phyloP scores from a whole-genome alignment of 2,329 filamentous ascomycete genomes.

The Colletotrichum sansevieriae region DNA sequence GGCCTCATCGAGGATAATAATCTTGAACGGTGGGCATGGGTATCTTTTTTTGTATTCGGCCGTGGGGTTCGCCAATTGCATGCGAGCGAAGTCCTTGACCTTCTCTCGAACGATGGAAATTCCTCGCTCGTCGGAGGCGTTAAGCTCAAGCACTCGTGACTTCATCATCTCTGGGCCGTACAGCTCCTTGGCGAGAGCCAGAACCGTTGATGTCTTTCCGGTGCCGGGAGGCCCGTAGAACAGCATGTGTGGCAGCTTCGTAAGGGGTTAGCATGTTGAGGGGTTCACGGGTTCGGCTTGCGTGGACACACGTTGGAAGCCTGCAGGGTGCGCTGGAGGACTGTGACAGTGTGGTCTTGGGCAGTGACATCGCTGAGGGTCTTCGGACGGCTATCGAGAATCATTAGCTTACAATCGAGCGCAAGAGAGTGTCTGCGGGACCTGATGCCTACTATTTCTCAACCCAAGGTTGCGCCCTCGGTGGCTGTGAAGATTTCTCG shows the following conservation, averaged over 20 bases:
- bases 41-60: constrained; percentile 78
- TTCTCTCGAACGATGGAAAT: constrained; percentile 98
- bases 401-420: constrained; percentile 46
- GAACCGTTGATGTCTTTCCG: constrained; percentile 97
- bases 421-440: neutral
- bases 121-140: constrained; percentile 98
- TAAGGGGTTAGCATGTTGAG: constrained; percentile 21
- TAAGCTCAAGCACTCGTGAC: constrained; percentile 96
- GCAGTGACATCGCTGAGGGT: constrained; percentile 94
- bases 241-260: constrained; percentile 94
- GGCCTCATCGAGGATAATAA: constrained; percentile 97
- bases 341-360: constrained; percentile 95
- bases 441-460: constrained; percentile 87
- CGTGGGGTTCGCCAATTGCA: constrained; percentile 89
- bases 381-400: constrained; percentile 81
- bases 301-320: constrained; percentile 81
- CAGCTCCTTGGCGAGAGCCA: constrained; percentile 96
- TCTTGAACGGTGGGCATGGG: constrained; percentile 98
- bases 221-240: constrained; percentile 98
- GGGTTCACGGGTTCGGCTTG: neutral
- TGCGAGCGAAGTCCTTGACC: constrained; percentile 97
- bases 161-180: constrained; percentile 96
- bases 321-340: constrained; percentile 92
- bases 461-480: constrained; percentile 90
- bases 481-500: constrained; percentile 70